Evolutionary conservation across 2,329 filamentous ascomycete genomes (phyloP).

Genomic region (Arthrobotrys musiformis): DNA sequence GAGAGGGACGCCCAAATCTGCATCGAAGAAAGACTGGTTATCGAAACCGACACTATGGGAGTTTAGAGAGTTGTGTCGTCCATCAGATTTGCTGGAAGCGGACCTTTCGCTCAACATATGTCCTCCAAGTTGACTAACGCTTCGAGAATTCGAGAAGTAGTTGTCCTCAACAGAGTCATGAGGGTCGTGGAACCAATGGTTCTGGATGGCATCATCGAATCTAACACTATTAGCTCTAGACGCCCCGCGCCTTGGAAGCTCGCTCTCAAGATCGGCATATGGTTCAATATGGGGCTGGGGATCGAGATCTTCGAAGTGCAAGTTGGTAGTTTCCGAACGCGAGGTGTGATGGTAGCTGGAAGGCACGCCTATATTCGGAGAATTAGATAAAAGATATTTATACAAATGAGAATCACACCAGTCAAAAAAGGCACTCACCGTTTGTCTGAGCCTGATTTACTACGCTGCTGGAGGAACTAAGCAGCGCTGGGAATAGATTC

Average conservation of each 20-base stretch:
- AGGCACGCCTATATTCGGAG: slow-evolving; percentile 36
- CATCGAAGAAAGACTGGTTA: slow-evolving; percentile 71
- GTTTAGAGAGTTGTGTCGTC: slow-evolving; percentile 90
- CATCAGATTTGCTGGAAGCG: slow-evolving; percentile 80
- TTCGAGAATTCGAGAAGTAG: slow-evolving; percentile 76
- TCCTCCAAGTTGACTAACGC: slow-evolving; percentile 80
- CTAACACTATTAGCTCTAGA: slow-evolving; percentile 96
- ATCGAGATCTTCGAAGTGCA: slow-evolving; percentile 85
- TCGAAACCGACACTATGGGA: slow-evolving; percentile 80
- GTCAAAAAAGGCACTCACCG: slow-evolving; percentile 34
- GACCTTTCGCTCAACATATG: slow-evolving; percentile 88
- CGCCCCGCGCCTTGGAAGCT: slow-evolving; percentile 83
- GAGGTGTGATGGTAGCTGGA: slow-evolving; percentile 50
- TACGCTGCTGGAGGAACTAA: slow-evolving; percentile 53
- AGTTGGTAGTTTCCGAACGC: slow-evolving; percentile 53
- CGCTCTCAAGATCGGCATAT: slow-evolving; percentile 82
- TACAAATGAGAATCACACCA: not conserved
- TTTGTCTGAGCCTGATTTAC: slow-evolving; percentile 53
- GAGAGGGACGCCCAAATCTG: slow-evolving; percentile 72
- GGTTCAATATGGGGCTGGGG: slow-evolving; percentile 83
- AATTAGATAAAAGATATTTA: slow-evolving; percentile 10
- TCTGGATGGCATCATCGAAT: slow-evolving; percentile 93
- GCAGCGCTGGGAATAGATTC: slow-evolving; percentile 48
- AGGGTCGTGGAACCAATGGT: slow-evolving; percentile 84
- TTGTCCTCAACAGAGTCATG: slow-evolving; percentile 78